phyloP scores from a whole-genome alignment of 306 rosid species.

The Luffa aegyptiaca region DNA sequence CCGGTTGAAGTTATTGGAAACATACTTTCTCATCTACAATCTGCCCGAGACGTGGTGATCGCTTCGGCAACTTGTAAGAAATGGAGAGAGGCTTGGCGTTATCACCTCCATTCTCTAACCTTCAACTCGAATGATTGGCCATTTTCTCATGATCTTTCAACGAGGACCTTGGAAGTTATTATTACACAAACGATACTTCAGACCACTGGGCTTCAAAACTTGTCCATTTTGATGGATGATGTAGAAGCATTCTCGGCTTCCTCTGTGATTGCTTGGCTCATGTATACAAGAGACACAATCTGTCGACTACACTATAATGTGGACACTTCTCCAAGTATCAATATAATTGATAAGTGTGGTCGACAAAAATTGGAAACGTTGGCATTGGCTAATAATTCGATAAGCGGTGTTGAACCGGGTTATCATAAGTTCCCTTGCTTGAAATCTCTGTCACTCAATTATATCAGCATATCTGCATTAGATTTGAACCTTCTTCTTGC shows the following conservation, averaged over 20 bases:
- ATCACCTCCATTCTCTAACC: conserved; percentile 55
- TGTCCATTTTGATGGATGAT: conserved; percentile 62
- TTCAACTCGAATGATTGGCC: conserved; percentile 63
- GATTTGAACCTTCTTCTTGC: conserved; percentile 62
- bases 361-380: conserved; percentile 50
- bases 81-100: conserved; percentile 56
- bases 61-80: conserved; percentile 66
- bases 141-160: conserved; percentile 27
- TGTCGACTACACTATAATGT: conserved; percentile 45
- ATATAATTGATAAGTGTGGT: conserved; percentile 60
- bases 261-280: conserved; percentile 70
- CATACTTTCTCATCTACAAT: conserved; percentile 51
- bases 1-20: conserved; percentile 82
- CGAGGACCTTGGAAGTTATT: conserved; percentile 48
- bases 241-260: conserved; percentile 56
- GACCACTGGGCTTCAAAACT: conserved; percentile 45
- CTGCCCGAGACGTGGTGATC: conserved; percentile 55
- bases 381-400: conserved; percentile 46
- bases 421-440: conserved; percentile 62
- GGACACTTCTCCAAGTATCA: conserved; percentile 40
- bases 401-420: conserved; percentile 59
- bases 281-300: conserved; percentile 58
- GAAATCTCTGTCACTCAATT: conserved; percentile 52
- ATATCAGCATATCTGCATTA: conserved; percentile 49
- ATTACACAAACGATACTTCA: conserved; percentile 75